phyloP scores from a whole-genome alignment of 2,329 filamentous ascomycete species.

The Colletotrichum chrysophilum region DNA sequence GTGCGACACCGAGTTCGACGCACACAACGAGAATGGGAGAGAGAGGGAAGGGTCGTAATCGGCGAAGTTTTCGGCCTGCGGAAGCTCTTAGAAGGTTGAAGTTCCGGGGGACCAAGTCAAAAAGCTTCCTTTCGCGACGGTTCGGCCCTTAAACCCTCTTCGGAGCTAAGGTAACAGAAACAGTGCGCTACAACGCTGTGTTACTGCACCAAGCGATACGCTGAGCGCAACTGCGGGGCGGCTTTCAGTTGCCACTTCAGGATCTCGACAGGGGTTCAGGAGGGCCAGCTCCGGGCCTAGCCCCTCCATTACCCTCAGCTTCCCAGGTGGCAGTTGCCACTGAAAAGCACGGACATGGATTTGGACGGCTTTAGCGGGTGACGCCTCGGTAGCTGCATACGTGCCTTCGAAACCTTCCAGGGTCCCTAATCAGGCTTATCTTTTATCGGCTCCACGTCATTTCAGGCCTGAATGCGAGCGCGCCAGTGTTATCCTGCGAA shows the following conservation, averaged over 20 bases:
- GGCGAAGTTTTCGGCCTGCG: conserved; percentile 9
- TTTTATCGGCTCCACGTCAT: not conserved
- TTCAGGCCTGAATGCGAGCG: not conserved
- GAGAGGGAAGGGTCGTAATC: not conserved
- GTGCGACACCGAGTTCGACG: not conserved
- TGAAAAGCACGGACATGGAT: not conserved
- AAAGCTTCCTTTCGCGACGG: conserved; percentile 18
- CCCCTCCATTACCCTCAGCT: not conserved
- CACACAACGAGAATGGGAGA: not conserved
- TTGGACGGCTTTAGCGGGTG: not conserved
- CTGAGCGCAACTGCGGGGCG: not conserved
- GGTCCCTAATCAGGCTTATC: not conserved
- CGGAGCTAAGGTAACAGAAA: conserved; percentile 7
- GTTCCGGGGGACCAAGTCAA: conserved; percentile 6
- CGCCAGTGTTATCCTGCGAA: not conserved
- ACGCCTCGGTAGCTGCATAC: not conserved
- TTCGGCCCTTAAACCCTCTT: conserved; percentile 21
- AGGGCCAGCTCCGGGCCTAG: not conserved
- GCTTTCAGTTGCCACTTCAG: conserved; percentile 10
- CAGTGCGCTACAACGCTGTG: not conserved
- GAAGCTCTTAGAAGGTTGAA: conserved; percentile 21
- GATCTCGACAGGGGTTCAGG: not conserved
- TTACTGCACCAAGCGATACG: not conserved
- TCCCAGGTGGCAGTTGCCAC: not conserved
- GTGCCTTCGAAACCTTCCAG: not conserved